Conservation (phyloP, 2,329 filamentous ascomycete species). For the Phaeophleospora eucalypticola region DNA sequence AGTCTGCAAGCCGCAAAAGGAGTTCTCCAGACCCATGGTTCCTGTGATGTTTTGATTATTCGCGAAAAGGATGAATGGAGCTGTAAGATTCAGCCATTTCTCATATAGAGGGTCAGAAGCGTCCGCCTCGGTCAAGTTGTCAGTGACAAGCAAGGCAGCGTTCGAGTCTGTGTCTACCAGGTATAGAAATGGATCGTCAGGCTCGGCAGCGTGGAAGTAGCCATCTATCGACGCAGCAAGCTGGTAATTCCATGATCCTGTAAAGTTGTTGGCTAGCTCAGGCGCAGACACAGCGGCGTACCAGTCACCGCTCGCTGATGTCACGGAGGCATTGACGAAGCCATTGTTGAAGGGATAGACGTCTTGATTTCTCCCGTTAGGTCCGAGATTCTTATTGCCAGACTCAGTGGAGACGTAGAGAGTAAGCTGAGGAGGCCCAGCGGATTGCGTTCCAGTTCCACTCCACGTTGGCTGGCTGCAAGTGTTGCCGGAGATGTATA, state of each 20-base stretch:
- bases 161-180: constrained; percentile 82
- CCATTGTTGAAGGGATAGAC: constrained; percentile 60
- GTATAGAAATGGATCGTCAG: constrained; percentile 57
- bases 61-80: constrained; percentile 71
- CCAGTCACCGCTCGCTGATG: constrained; percentile 59
- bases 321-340: constrained; percentile 60
- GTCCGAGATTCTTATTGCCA: constrained; percentile 63
- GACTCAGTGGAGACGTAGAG: constrained; percentile 66
- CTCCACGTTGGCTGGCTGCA: constrained; percentile 69
- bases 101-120: constrained; percentile 47
- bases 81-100: constrained; percentile 55
- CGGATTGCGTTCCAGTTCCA: constrained; percentile 43
- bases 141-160: constrained; percentile 74
- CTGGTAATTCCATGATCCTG: constrained; percentile 71
- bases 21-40: constrained; percentile 68
- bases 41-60: constrained; percentile 57
- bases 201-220: constrained; percentile 66
- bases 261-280: constrained; percentile 55
- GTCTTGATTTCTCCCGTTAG: constrained; percentile 48
- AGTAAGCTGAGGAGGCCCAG: constrained; percentile 61
- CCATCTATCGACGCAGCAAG: constrained; percentile 77
- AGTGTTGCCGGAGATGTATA: constrained; percentile 83
- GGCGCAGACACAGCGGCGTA: constrained; percentile 75
- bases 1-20: constrained; percentile 69
- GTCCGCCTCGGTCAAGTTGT: constrained; percentile 59